Percentiles rank a stretch among this genome's conserved stretches.
Evolutionary conservation across 192 early-diverging fungal species (phyloP).

Genomic region (Pilobolus umbonatus): DNA sequence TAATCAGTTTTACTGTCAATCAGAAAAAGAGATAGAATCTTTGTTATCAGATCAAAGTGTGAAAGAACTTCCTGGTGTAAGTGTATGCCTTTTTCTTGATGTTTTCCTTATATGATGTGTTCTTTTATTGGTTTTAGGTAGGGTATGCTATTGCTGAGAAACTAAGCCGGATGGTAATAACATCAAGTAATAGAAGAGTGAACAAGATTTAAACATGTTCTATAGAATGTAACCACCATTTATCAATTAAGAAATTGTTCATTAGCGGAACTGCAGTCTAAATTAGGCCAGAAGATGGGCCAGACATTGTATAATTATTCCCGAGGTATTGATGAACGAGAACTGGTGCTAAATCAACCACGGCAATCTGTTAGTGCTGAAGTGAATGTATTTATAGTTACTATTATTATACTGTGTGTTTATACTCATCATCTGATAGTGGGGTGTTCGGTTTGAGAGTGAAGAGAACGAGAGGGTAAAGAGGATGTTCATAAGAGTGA

Average conservation of each 20-base stretch:
- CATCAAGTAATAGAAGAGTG: neutral
- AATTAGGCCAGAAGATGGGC: slow-evolving; percentile 72
- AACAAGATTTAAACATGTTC: neutral
- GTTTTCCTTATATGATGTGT: neutral
- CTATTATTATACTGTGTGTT: neutral
- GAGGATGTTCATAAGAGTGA: neutral
- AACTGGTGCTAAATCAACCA: slow-evolving; percentile 55
- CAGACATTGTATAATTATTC: slow-evolving; percentile 62
- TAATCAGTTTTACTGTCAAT: slow-evolving; percentile 38
- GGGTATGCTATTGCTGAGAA: slow-evolving; percentile 33
- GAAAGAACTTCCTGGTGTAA: slow-evolving; percentile 44
- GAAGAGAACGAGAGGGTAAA: slow-evolving; percentile 53
- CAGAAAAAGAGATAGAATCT: slow-evolving; percentile 12
- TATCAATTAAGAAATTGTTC: slow-evolving; percentile 40
- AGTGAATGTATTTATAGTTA: slow-evolving; percentile 45
- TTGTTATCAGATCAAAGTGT: slow-evolving; percentile 30
- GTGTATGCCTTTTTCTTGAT: neutral
- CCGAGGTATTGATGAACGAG: slow-evolving; percentile 71
- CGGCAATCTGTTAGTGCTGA: slow-evolving; percentile 81
- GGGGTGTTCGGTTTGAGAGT: slow-evolving; percentile 84
- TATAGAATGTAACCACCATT: slow-evolving; percentile 37
- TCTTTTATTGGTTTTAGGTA: neutral
- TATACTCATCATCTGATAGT: slow-evolving; percentile 26
- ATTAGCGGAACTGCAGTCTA: slow-evolving; percentile 44
- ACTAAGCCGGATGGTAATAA: slow-evolving; percentile 23